A percentile compares a stretch with the other conserved stretches of the same genome.
Conservation (phyloP, 306 rosid genomes). For the Pyrus communis region DNA sequence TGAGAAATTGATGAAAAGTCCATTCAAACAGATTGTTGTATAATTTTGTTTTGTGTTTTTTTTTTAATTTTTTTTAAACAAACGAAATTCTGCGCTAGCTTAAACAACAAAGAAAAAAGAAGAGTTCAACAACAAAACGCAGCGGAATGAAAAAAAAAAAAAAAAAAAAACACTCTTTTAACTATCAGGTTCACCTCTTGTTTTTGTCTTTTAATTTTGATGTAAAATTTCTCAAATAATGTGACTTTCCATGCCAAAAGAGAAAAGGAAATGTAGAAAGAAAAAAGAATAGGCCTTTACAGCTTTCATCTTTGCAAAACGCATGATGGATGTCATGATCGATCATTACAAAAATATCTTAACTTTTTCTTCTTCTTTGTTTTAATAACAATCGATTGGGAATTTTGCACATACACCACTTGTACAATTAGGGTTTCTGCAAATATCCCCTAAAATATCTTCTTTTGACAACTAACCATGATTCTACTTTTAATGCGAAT, state of each 20-base stretch:
- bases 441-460: no score
- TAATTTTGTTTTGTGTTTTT: neutral
- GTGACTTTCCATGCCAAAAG: neutral
- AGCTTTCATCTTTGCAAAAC: neutral
- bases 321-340: neutral
- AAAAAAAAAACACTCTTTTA: no score
- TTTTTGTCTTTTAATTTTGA: neutral
- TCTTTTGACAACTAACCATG: no score
- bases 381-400: no score
- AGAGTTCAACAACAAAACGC: neutral
- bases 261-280: neutral
- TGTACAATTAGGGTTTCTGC: no score
- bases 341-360: neutral
- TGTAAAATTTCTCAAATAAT: neutral
- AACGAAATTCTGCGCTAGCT: no score
- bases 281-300: neutral
- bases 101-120: no score
- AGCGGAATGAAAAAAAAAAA: no score
- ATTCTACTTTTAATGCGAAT: no score
- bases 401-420: no score
- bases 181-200: no score
- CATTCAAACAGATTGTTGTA: neutral
- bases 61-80: neutral
- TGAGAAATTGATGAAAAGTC: conserved; percentile 8
- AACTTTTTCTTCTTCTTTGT: no score